phyloP scores from a whole-genome alignment of 2,329 filamentous ascomycete genomes.

The Colletotrichum melonis region DNA sequence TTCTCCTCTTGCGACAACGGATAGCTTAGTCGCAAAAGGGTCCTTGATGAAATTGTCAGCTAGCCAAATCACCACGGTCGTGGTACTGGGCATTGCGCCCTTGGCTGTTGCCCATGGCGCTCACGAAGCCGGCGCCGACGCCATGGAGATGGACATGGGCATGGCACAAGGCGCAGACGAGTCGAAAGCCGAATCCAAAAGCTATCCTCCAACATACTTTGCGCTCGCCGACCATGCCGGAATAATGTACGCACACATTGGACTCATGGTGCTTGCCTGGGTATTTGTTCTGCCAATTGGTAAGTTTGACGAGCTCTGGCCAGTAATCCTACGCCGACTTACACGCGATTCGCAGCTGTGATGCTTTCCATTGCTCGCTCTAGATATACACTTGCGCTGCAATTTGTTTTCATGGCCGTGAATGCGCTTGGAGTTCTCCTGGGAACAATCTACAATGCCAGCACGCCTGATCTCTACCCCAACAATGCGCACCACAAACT shows the following conservation, averaged over 20 bases:
- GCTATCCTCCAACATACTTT: constrained; percentile 68
- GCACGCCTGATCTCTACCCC: constrained; percentile 86
- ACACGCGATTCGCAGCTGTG: constrained; percentile 65
- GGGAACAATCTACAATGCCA: constrained; percentile 79
- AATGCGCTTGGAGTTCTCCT: constrained; percentile 75
- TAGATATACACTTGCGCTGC: constrained; percentile 74
- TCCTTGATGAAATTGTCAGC: constrained; percentile 2
- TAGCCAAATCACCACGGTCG: background rate
- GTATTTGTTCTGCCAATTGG: constrained; percentile 78
- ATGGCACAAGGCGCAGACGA: constrained; percentile 27
- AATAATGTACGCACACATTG: constrained; percentile 77
- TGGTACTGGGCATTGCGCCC: constrained; percentile 11
- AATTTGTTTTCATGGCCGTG: constrained; percentile 73
- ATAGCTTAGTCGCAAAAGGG: background rate
- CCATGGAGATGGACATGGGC: constrained; percentile 33
- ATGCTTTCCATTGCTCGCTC: constrained; percentile 89
- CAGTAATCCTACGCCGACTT: constrained; percentile 7
- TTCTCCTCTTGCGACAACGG: background rate
- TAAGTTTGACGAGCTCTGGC: constrained; percentile 54
- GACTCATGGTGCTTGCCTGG: constrained; percentile 78
- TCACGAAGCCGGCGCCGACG: constrained; percentile 35
- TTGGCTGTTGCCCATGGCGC: constrained; percentile 30
- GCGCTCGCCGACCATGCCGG: constrained; percentile 61
- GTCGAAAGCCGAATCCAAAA: constrained; percentile 36
- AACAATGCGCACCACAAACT: constrained; percentile 90